phyloP scores from a whole-genome alignment of 2,329 filamentous ascomycete species.

The Hypoxylon sp. region DNA sequence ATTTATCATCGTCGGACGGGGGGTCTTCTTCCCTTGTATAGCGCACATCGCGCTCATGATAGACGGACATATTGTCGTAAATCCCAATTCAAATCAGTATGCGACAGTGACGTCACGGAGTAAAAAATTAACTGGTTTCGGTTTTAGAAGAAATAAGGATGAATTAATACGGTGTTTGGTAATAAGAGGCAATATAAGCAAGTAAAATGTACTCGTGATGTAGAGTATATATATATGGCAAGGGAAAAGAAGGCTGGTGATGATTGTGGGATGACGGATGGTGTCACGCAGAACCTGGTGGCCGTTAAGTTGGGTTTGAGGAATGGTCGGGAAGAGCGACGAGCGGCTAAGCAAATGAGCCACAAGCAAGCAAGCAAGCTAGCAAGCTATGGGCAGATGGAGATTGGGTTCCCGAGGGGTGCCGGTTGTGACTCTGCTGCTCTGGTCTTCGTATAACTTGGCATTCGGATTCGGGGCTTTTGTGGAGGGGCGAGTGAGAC shows the following conservation, averaged over 20 bases:
- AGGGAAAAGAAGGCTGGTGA: conserved; percentile 32
- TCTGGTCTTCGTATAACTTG: conserved; percentile 27
- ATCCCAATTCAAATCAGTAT: conserved; percentile 14
- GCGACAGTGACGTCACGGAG: conserved; percentile 38
- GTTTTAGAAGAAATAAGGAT: not conserved
- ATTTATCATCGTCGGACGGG: conserved; percentile 42
- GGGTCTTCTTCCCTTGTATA: conserved; percentile 44
- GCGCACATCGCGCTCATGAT: conserved; percentile 45
- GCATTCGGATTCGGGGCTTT: conserved; percentile 32
- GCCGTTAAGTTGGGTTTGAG: conserved; percentile 22
- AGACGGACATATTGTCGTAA: conserved; percentile 40
- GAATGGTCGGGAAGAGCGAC: conserved; percentile 33
- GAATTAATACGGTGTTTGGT: not conserved
- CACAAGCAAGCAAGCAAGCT: too few species aligned
- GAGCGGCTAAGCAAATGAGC: conserved; percentile 14
- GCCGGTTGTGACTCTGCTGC: conserved; percentile 32
- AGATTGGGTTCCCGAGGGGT: conserved; percentile 27
- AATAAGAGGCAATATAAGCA: conserved; percentile 9
- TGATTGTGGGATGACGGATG: conserved; percentile 37
- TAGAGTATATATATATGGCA: conserved; percentile 23
- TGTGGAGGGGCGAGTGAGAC: conserved; percentile 30
- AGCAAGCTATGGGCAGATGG: too few species aligned
- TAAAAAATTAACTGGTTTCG: too few species aligned
- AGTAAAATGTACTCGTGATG: conserved; percentile 7
- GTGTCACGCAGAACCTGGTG: conserved; percentile 34